Evolutionary conservation across 2,329 filamentous ascomycete species (phyloP).

Genomic region (Dothistroma pini): DNA sequence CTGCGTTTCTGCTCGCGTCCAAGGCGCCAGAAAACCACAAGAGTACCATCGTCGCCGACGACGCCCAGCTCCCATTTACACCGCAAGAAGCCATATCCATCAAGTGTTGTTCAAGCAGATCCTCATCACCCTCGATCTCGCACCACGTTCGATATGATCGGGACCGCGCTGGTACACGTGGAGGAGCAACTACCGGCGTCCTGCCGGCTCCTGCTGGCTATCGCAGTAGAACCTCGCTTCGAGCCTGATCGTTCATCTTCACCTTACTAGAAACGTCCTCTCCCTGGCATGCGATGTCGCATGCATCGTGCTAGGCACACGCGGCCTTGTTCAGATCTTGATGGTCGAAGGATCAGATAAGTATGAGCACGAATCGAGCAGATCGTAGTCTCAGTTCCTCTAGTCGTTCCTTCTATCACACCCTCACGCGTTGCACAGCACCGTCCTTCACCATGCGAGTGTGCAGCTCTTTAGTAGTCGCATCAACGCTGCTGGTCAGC

Average conservation of each 20-base stretch:
- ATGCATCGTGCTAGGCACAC: neutral
- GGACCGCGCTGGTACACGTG: constrained; percentile 1
- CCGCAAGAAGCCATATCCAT: neutral
- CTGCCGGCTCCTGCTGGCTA: neutral
- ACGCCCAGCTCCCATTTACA: neutral
- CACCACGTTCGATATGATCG: neutral
- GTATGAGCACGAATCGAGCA: neutral
- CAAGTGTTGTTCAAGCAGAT: neutral
- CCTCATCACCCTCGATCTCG: neutral
- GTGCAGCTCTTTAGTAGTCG: neutral
- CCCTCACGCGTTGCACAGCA: neutral
- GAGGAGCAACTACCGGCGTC: neutral
- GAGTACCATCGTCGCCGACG: no score
- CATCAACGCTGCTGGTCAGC: constrained; percentile 10
- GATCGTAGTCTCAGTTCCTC: neutral
- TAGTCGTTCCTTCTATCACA: neutral
- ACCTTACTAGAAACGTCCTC: neutral
- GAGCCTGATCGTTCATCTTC: neutral
- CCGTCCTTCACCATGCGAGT: neutral
- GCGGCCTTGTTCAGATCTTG: neutral
- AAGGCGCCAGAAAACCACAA: no score
- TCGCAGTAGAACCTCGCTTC: neutral
- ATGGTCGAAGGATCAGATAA: neutral
- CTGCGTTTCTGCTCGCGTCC: no score
- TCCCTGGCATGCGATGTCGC: neutral